Percentiles rank a stretch among this genome's conserved stretches.
These are phyloP conservation scores for Phylloporus sp. DNA, from an alignment of 768 basidiomycete genomes.

Conservation along the genomic window DNA sequence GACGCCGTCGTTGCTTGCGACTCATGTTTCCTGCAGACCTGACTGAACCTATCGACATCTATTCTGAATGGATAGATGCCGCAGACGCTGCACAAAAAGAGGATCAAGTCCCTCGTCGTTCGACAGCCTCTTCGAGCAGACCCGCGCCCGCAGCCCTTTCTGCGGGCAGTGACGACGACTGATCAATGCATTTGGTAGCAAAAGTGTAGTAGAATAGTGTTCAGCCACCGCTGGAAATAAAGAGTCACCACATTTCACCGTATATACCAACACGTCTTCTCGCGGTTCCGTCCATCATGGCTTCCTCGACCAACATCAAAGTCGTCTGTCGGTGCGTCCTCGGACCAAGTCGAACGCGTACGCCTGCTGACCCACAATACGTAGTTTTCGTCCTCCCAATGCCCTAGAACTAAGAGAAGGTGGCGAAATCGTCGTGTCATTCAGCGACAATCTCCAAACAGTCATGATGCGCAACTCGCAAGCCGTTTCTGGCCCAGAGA, in stretches of 20 bases:
- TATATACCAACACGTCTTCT: too few species aligned
- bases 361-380: slow-evolving; percentile 2
- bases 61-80: slow-evolving; percentile 89
- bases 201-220: slow-evolving; percentile 5
- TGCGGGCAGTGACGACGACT: slow-evolving; percentile 46
- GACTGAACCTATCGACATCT: slow-evolving; percentile 84
- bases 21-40: slow-evolving; percentile 54
- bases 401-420: slow-evolving; percentile 84
- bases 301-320: slow-evolving; percentile 86
- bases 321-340: slow-evolving; percentile 91
- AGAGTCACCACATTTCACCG: slow-evolving; percentile 18
- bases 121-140: slow-evolving; percentile 48
- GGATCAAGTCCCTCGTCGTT: slow-evolving; percentile 47
- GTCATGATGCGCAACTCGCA: slow-evolving; percentile 72
- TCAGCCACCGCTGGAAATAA: slow-evolving; percentile 30
- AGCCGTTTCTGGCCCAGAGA: slow-evolving; percentile 78
- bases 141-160: slow-evolving; percentile 31
- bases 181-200: not conserved
- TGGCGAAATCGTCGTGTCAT: slow-evolving; percentile 83
- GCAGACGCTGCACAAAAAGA: slow-evolving; percentile 77
- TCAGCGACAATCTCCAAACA: slow-evolving; percentile 81
- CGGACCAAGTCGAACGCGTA: slow-evolving; percentile 5
- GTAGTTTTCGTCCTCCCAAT: slow-evolving; percentile 93
- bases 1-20: slow-evolving; percentile 11
- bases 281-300: slow-evolving; percentile 50